phyloP scores from a whole-genome alignment of 192 early-diverging fungal genomes.

The Rhizoclosmatium globosum region DNA sequence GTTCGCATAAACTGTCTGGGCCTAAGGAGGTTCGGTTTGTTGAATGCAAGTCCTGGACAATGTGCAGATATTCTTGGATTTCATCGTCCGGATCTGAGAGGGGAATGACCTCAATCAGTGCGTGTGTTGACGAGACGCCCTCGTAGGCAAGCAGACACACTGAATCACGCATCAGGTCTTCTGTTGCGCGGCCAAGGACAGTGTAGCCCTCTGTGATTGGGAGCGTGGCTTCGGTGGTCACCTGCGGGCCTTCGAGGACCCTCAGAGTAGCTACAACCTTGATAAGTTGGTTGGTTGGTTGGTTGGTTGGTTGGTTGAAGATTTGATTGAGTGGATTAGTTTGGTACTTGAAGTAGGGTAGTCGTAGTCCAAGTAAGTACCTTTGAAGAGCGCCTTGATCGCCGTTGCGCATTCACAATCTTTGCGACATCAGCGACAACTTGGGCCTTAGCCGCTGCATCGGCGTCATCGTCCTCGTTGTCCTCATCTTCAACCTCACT shows the following conservation, averaged over 20 bases:
- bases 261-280: neutral
- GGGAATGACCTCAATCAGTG: conserved; percentile 3
- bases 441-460: neutral
- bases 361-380: neutral
- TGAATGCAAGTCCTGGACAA: conserved; percentile 24
- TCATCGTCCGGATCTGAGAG: neutral
- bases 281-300: no score
- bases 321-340: neutral
- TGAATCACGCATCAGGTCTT: neutral
- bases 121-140: conserved; percentile 11
- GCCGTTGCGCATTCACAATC: conserved; percentile 5
- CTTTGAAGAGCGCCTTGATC: neutral
- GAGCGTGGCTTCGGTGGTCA: neutral
- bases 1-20: neutral
- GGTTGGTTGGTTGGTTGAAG: neutral
- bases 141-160: neutral
- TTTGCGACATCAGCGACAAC: neutral
- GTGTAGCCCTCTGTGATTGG: neutral
- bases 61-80: neutral
- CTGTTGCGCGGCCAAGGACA: neutral
- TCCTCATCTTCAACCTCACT: no score
- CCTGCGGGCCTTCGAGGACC: neutral
- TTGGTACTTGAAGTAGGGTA: neutral
- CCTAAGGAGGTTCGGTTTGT: conserved; percentile 21
- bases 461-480: neutral